Percentiles rank a stretch among this genome's conserved stretches.
These are phyloP conservation scores for Chaetomium olivaceum DNA, from an alignment of 2,329 filamentous ascomycete species.

Conservation along the genomic window DNA sequence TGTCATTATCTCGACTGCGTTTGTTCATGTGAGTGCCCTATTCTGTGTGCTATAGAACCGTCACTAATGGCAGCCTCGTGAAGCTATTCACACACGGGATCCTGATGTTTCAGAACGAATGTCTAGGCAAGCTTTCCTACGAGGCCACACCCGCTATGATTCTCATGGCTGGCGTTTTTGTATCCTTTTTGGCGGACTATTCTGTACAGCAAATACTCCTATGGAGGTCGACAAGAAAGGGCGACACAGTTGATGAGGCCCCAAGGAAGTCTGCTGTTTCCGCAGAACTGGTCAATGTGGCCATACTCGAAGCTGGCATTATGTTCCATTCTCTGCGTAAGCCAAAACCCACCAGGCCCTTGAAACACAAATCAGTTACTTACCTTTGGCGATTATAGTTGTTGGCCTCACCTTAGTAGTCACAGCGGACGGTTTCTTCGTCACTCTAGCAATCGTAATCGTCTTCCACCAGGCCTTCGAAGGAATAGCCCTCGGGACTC, in stretches of 20 bases:
- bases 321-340: slow-evolving; percentile 71
- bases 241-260: slow-evolving; percentile 25
- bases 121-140: slow-evolving; percentile 65
- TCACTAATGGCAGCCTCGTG: background rate
- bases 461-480: slow-evolving; percentile 80
- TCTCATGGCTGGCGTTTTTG: slow-evolving; percentile 71
- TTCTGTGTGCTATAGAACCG: background rate
- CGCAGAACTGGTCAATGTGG: slow-evolving; percentile 58
- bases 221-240: slow-evolving; percentile 32
- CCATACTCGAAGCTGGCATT: slow-evolving; percentile 73
- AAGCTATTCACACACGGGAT: slow-evolving; percentile 71
- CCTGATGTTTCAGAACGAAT: slow-evolving; percentile 72
- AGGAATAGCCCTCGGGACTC: slow-evolving; percentile 70
- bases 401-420: slow-evolving; percentile 68
- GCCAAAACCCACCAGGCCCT: slow-evolving; percentile 29
- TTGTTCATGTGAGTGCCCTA: slow-evolving; percentile 59
- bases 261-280: slow-evolving; percentile 14
- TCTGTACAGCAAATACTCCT: slow-evolving; percentile 59
- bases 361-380: background rate
- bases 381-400: slow-evolving; percentile 42
- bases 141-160: slow-evolving; percentile 70
- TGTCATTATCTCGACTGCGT: slow-evolving; percentile 70
- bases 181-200: slow-evolving; percentile 73
- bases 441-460: slow-evolving; percentile 64
- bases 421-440: slow-evolving; percentile 56